Conservation (phyloP, 78 protist genomes). For the Pigoraptor vietnamica region DNA sequence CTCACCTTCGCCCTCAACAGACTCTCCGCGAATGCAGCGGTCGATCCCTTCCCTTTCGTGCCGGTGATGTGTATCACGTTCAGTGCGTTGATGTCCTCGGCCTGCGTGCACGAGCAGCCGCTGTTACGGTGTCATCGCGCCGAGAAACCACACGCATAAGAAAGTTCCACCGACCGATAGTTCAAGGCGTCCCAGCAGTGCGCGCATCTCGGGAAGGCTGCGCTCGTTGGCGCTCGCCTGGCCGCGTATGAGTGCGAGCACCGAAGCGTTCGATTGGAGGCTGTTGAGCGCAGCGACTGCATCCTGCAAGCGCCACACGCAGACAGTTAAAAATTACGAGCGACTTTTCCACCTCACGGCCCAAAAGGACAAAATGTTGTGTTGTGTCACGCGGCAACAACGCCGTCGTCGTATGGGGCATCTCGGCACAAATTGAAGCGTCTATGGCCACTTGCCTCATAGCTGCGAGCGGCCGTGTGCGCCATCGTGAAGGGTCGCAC, state of each 20-base stretch:
- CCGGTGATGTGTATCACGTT: constrained; percentile 58
- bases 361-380: no score
- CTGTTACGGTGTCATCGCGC: no score
- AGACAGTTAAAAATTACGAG: no score
- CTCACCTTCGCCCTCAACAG: no score
- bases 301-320: not conserved
- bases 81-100: not conserved
- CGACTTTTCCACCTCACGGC: no score
- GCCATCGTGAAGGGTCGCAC: no score
- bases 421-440: no score
- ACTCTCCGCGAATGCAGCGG: constrained; percentile 6
- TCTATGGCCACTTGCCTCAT: no score
- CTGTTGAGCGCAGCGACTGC: not conserved
- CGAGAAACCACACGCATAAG: no score
- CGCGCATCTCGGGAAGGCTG: not conserved
- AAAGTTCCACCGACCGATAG: not conserved
- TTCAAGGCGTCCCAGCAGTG: not conserved
- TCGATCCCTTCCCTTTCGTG: constrained; percentile 70
- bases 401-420: no score
- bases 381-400: no score
- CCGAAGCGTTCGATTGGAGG: not conserved
- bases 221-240: not conserved
- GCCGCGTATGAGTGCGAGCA: not conserved
- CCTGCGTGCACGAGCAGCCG: not conserved
- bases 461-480: no score